Evolutionary conservation across 768 basidiomycete genomes (phyloP).

Genomic region (Termitomyces heimii): DNA sequence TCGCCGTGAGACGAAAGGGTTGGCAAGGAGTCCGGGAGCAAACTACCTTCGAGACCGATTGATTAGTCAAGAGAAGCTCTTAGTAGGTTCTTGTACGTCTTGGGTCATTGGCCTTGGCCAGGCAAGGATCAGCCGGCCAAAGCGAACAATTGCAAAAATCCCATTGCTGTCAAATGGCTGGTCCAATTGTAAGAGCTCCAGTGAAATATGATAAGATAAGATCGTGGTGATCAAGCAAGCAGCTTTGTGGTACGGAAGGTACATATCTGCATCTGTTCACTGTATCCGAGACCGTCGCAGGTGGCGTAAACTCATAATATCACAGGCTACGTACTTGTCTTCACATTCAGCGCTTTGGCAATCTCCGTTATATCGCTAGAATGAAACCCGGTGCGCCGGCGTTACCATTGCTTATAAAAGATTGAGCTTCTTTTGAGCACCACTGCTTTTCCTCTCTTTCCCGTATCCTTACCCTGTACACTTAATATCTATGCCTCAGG

Average conservation of each 20-base stretch:
- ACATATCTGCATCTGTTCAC: neutral
- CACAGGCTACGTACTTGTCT: neutral
- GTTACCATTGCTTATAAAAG: slow-evolving; percentile 5
- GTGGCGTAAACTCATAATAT: neutral
- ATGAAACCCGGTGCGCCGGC: slow-evolving; percentile 10
- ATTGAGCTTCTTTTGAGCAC: neutral
- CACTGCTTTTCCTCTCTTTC: neutral
- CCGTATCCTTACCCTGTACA: neutral
- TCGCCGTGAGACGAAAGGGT: neutral
- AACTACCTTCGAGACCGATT: neutral
- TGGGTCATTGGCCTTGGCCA: neutral
- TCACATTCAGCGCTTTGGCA: neutral
- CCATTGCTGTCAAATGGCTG: neutral
- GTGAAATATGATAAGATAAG: slow-evolving; percentile 4
- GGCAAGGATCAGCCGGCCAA: neutral
- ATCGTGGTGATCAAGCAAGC: neutral
- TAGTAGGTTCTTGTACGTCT: slow-evolving; percentile 3
- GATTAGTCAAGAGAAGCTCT: slow-evolving; percentile 5
- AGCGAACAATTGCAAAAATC: neutral
- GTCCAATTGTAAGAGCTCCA: neutral
- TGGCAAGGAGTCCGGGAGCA: neutral
- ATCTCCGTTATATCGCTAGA: slow-evolving; percentile 1
- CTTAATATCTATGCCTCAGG: slow-evolving; percentile 7
- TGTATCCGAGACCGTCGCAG: slow-evolving; percentile 5
- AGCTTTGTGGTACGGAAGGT: neutral